These are phyloP conservation scores for Beauveria sp. DNA, from an alignment of 2,329 filamentous ascomycete species.

Conservation along the genomic window DNA sequence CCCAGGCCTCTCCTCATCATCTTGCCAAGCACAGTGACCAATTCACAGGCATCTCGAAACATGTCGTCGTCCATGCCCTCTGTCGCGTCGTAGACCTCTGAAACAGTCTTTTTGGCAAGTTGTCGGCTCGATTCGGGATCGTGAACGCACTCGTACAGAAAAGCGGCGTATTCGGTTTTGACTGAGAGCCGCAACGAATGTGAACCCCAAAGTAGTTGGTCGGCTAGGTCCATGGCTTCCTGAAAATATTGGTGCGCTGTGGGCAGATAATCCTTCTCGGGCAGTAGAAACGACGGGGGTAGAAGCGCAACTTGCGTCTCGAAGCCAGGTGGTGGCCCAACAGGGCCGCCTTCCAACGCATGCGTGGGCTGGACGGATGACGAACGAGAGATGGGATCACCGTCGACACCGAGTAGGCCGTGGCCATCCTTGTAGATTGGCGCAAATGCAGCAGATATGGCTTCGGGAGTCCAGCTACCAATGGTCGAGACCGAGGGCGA, in stretches of 20 bases:
- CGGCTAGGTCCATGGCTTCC: constrained; percentile 67
- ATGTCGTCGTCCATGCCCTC: constrained; percentile 94
- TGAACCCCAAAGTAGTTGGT: constrained; percentile 71
- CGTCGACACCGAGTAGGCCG: constrained; percentile 39
- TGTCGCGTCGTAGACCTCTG: constrained; percentile 82
- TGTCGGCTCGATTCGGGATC: constrained; percentile 69
- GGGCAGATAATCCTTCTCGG: constrained; percentile 71
- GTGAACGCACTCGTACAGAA: constrained; percentile 86
- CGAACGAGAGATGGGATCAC: constrained; percentile 32
- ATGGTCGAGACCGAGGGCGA: constrained; percentile 65
- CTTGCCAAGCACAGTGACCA: constrained; percentile 77
- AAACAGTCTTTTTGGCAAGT: constrained; percentile 74
- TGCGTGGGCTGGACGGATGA: constrained; percentile 42
- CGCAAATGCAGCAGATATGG: constrained; percentile 28
- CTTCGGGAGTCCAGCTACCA: constrained; percentile 43
- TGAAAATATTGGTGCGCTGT: constrained; percentile 75
- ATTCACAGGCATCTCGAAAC: constrained; percentile 83
- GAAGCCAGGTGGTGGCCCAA: constrained; percentile 50
- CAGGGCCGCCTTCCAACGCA: constrained; percentile 49
- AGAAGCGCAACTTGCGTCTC: constrained; percentile 29
- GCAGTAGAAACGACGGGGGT: constrained; percentile 69
- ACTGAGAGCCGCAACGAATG: constrained; percentile 85
- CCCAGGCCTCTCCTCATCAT: constrained; percentile 74
- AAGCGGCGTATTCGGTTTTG: constrained; percentile 87
- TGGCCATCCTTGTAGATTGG: constrained; percentile 33